phyloP scores from a whole-genome alignment of 768 basidiomycete genomes.

The Lyophyllum shimeji region DNA sequence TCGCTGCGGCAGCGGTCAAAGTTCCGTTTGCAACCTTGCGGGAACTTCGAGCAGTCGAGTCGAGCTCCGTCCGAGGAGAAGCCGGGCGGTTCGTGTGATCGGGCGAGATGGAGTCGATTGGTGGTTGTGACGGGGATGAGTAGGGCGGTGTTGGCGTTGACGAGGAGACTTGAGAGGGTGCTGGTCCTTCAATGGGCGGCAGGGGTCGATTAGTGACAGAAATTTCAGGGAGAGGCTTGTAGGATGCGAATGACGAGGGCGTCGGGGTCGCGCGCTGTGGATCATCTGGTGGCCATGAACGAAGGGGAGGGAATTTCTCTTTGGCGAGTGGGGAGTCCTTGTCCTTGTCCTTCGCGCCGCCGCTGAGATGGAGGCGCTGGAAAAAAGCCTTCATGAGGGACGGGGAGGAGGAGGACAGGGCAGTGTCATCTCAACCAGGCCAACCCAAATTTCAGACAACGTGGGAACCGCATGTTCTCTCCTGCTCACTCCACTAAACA shows the following conservation, averaged over 20 bases:
- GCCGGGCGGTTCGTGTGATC: constrained; percentile 15
- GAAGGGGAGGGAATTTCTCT: constrained; percentile 72
- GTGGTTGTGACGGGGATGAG: constrained; percentile 22
- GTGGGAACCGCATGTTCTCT: constrained; percentile 27
- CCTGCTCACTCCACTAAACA: constrained; percentile 73
- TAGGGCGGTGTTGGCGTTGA: constrained; percentile 30
- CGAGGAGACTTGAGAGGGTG: constrained; percentile 30
- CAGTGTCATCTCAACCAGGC: constrained; percentile 13
- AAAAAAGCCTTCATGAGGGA: constrained; percentile 80
- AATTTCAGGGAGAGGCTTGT: constrained; percentile 76
- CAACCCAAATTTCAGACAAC: constrained; percentile 28
- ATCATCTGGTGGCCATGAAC: constrained; percentile 63
- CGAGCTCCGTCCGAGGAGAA: constrained; percentile 18
- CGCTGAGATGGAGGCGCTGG: constrained; percentile 68
- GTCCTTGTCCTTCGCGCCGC: constrained; percentile 66
- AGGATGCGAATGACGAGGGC: constrained; percentile 42
- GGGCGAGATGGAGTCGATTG: constrained; percentile 23
- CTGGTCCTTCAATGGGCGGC: constrained; percentile 26
- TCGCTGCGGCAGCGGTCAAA: constrained; percentile 24
- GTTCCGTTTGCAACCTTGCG: constrained; percentile 34
- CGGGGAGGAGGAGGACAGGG: constrained; percentile 2
- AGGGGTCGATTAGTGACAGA: constrained; percentile 34
- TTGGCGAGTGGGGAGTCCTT: constrained; percentile 41
- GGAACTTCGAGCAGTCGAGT: constrained; percentile 27
- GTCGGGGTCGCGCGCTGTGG: constrained; percentile 36